Evolutionary conservation across 495 filamentous ascomycete species (phyloP).

Genomic region (Penicillium robsamsonii): DNA sequence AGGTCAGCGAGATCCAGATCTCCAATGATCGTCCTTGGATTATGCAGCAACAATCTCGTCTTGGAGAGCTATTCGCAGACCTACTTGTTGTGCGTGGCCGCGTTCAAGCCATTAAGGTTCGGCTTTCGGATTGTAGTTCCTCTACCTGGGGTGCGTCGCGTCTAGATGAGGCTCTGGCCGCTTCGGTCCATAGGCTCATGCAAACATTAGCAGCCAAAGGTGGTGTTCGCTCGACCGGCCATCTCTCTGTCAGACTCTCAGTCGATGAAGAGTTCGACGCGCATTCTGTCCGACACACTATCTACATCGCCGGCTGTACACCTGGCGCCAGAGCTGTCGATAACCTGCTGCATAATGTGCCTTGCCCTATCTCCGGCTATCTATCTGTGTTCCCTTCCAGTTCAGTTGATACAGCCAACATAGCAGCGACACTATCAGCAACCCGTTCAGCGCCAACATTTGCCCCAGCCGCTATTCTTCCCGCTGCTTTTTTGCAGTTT

Average conservation of each 20-base stretch:
- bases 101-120: slow-evolving; percentile 63
- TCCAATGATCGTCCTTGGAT: slow-evolving; percentile 59
- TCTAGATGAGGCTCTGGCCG: slow-evolving; percentile 48
- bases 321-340: slow-evolving; percentile 33
- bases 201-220: slow-evolving; percentile 49
- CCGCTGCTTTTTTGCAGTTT: slow-evolving; percentile 10
- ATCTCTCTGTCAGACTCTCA: slow-evolving; percentile 66
- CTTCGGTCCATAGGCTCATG: slow-evolving; percentile 62
- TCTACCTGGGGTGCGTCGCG: slow-evolving; percentile 55
- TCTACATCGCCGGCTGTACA: slow-evolving; percentile 40
- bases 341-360: slow-evolving; percentile 27
- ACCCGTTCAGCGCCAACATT: slow-evolving; percentile 1
- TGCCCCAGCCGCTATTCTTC: background rate
- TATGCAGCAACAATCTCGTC: slow-evolving; percentile 63
- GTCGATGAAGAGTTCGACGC: slow-evolving; percentile 48
- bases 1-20: slow-evolving; percentile 56
- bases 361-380: slow-evolving; percentile 34
- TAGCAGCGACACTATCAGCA: slow-evolving; percentile 18
- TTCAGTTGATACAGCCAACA: slow-evolving; percentile 6
- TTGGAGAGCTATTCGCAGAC: slow-evolving; percentile 69
- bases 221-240: slow-evolving; percentile 58
- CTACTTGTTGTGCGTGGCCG: slow-evolving; percentile 58
- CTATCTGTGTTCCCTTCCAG: slow-evolving; percentile 32
- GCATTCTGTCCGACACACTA: slow-evolving; percentile 38
- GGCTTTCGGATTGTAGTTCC: slow-evolving; percentile 38